phyloP scores from a whole-genome alignment of 2,329 filamentous ascomycete species.

The Talaromyces sp. region DNA sequence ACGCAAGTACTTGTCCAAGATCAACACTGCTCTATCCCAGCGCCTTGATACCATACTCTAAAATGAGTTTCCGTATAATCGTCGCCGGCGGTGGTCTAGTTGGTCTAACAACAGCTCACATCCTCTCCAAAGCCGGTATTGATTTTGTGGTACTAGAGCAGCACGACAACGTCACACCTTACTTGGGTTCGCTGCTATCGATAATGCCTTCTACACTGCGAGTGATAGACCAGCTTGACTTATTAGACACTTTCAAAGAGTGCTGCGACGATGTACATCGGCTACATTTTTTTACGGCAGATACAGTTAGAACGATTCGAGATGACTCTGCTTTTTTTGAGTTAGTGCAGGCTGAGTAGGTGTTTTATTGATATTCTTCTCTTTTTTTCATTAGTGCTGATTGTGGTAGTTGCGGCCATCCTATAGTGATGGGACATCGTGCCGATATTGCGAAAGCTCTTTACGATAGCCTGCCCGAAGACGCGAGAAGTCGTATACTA shows the following conservation, averaged over 20 bases:
- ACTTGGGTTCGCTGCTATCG: constrained; percentile 48
- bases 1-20: background rate
- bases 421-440: constrained; percentile 10
- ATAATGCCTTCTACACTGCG: constrained; percentile 42
- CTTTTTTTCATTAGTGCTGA: constrained; percentile 22
- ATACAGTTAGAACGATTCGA: background rate
- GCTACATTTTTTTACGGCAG: constrained; percentile 12
- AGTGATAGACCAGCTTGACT: constrained; percentile 51
- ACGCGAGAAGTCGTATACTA: constrained; percentile 26
- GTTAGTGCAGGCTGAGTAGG: constrained; percentile 2
- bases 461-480: constrained; percentile 26
- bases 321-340: background rate
- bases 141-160: constrained; percentile 51
- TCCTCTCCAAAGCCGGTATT: constrained; percentile 44
- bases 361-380: constrained; percentile 17
- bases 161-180: constrained; percentile 31
- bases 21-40: no score
- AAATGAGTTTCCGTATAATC: constrained; percentile 32
- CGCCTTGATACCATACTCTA: no score
- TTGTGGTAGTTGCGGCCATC: constrained; percentile 9
- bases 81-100: constrained; percentile 50
- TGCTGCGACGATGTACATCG: constrained; percentile 24
- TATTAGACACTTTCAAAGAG: constrained; percentile 30
- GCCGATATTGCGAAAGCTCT: constrained; percentile 22
- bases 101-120: constrained; percentile 47